Percentiles rank a stretch among this genome's conserved stretches.
These are phyloP conservation scores for Polytrichum commune DNA, from an alignment of 225 moss, liverwort and hornwort species.

Conservation along the genomic window DNA sequence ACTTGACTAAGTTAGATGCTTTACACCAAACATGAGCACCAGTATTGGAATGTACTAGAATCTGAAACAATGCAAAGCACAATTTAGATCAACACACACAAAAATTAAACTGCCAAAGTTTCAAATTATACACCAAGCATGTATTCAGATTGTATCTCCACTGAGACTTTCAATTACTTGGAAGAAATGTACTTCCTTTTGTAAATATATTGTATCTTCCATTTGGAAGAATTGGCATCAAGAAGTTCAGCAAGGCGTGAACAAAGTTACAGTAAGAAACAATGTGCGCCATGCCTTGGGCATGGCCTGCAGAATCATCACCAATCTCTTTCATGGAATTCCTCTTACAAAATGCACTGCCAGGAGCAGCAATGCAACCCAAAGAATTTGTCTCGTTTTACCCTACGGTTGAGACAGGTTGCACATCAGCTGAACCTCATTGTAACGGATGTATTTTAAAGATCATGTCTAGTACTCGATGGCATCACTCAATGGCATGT, in stretches of 20 bases:
- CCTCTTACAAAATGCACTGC: constrained; percentile 51
- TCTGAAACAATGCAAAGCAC: too few species aligned
- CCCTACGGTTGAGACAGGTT: constrained; percentile 30
- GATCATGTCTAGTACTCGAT: constrained; percentile 8
- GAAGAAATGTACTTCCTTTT: neutral
- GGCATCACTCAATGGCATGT: too few species aligned
- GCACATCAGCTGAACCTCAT: constrained; percentile 17
- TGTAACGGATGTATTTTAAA: constrained; percentile 1
- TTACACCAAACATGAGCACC: too few species aligned
- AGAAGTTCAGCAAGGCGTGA: constrained; percentile 21
- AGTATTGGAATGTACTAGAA: too few species aligned
- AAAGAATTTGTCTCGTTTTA: constrained; percentile 27
- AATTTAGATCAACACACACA: too few species aligned
- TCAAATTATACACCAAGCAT: too few species aligned
- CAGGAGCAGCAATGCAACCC: constrained; percentile 51
- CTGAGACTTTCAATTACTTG: neutral
- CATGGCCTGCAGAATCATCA: constrained; percentile 8
- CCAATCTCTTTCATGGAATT: constrained; percentile 22
- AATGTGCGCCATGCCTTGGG: constrained; percentile 7
- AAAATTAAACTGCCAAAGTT: too few species aligned
- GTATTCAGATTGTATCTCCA: too few species aligned
- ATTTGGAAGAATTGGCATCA: constrained; percentile 12
- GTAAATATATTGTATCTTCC: constrained; percentile 7
- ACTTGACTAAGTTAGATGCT: too few species aligned
- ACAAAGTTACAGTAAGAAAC: constrained; percentile 8